phyloP scores from a whole-genome alignment of 208 protist genomes.

The Trypanosoma avium region DNA sequence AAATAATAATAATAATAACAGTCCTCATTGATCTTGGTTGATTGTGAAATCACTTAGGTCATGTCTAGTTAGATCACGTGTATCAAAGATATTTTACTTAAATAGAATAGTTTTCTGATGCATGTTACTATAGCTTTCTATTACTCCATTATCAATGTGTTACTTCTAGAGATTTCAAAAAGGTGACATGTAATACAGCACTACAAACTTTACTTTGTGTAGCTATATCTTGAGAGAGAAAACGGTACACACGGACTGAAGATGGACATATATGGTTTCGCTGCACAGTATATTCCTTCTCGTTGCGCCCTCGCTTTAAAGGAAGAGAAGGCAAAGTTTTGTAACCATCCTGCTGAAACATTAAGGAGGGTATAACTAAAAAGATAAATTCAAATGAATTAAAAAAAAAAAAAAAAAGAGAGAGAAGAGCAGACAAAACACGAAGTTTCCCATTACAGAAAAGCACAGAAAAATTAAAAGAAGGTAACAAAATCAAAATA shows the following conservation, averaged over 20 bases:
- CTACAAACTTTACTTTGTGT: conserved; percentile 37
- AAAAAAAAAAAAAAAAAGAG: too few relatives aligned
- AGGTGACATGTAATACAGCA: conserved; percentile 28
- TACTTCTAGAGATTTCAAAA: too few relatives aligned
- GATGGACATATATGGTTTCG: conserved; percentile 17
- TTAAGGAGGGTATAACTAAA: too few relatives aligned
- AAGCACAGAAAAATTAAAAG: too few relatives aligned
- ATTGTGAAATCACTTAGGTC: neutral
- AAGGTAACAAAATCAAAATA: too few relatives aligned
- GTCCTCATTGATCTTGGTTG: neutral
- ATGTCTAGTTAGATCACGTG: neutral
- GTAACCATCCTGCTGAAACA: neutral
- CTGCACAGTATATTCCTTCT: conserved; percentile 6
- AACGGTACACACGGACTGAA: conserved; percentile 26
- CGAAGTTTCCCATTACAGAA: too few relatives aligned
- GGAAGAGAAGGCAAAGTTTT: neutral
- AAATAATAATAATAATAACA: too few relatives aligned
- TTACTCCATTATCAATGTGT: too few relatives aligned
- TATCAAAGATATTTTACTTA: neutral
- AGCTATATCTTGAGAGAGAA: conserved; percentile 23
- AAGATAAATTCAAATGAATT: too few relatives aligned
- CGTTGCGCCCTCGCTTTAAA: neutral
- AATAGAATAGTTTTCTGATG: neutral
- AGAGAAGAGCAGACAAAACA: too few relatives aligned
- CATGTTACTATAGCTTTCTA: neutral